Evolutionary conservation across 768 basidiomycete genomes (phyloP).

Genomic region (Macrolepiota fuliginosa): DNA sequence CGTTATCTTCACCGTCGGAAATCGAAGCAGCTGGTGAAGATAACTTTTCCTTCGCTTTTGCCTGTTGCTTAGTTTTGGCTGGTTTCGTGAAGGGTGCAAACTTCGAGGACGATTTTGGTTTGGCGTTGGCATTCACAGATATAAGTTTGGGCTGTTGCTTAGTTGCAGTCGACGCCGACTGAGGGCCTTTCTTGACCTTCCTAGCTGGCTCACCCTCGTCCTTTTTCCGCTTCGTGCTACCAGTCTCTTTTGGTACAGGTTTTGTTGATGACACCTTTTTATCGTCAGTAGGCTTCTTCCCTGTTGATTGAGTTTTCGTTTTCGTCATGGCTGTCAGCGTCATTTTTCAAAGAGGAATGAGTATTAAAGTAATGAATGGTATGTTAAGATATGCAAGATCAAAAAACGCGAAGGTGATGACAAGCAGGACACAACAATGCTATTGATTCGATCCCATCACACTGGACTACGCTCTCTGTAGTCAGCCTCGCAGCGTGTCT

Average conservation of each 20-base stretch:
- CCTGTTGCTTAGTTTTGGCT: conserved; percentile 6
- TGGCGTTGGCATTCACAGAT: conserved; percentile 10
- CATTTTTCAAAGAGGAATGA: conserved; percentile 12
- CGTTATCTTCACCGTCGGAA: not conserved
- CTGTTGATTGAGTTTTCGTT: conserved; percentile 17
- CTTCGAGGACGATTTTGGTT: conserved; percentile 2
- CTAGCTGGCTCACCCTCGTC: conserved; percentile 15
- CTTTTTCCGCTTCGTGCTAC: conserved; percentile 27
- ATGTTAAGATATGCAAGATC: conserved; percentile 3
- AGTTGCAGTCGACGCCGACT: conserved; percentile 19
- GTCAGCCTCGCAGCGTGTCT: too few relatives aligned
- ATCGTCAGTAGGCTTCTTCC: conserved; percentile 21
- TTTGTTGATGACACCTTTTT: conserved; percentile 5
- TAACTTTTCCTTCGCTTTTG: not conserved
- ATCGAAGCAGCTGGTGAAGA: not conserved
- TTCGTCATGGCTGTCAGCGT: conserved; percentile 11
- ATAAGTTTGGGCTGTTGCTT: conserved; percentile 13
- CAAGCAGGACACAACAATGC: conserved; percentile 7
- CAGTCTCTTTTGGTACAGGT: conserved; percentile 20
- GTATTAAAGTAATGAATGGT: not conserved
- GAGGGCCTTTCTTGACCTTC: conserved; percentile 19
- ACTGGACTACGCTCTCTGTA: too few relatives aligned
- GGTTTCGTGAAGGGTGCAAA: not conserved
- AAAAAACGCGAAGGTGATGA: conserved; percentile 6
- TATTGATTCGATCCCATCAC: conserved; percentile 8